Evolutionary conservation across 306 rosid species (phyloP), one percentile per base, ranked within the genome.

Genomic region (Pyrus pyrifolia): DNA sequence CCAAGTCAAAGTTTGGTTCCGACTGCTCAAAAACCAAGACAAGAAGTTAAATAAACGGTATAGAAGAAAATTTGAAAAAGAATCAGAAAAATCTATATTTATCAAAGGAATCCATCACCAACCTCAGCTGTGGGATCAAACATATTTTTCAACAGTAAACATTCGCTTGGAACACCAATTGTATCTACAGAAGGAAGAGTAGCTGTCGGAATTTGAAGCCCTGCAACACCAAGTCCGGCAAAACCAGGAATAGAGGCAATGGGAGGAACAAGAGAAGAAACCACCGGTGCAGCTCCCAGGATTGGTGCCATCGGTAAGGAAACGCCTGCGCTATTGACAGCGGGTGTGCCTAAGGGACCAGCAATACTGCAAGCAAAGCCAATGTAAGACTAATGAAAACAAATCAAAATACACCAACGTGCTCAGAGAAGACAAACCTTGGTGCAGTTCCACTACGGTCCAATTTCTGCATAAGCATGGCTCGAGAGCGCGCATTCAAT

Each of bases 51-150:
- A 15, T 42, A 2, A 51, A 51, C 6, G 55, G 55, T 67, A 51
- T 70, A 11, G 35, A 71, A 74, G 31, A 72, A 33, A 63, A 83
- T 71, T 55, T 71, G 51, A 66, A 79, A 38, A 59, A 23, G 67
- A 72, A 22, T 44, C 57, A 1, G 18, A 38, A 55, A 27, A 18
- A 59, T 69, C 70, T 72, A 33, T 29, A 23, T 23, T 19, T 52
- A 30, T 40, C 21, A 46, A 18, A 71, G 67, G 73, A 14, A 38
- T 63, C 22, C 38, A 68, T 57, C 67, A 85, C 76, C 78, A 78
- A 95, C 99, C 98, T 95, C 99, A 53, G 81, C 78, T 52, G 83
- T 82, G 49, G 99, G 97, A 86, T 95, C 99, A 81, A 95, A 95
- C 98, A 95, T 95, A 80, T 95, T 89, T 75, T 86, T 92, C 53